Evolutionary conservation across 495 filamentous ascomycete species (phyloP), one percentile per base, ranked within the genome.

Genomic region (Aspergillus sparsus): DNA sequence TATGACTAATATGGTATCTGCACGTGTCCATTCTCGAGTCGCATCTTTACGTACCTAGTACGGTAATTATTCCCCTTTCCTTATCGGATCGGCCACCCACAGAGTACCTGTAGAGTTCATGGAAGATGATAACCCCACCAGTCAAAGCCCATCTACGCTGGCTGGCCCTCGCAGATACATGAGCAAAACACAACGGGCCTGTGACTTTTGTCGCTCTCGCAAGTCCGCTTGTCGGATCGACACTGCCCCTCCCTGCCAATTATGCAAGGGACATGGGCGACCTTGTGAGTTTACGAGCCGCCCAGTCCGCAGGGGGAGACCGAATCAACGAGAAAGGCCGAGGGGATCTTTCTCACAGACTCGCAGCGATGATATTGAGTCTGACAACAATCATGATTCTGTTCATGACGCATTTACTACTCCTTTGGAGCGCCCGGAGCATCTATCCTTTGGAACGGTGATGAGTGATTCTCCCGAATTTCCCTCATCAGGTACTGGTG

Each of bases 121-220:
- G 44, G 44, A 21, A 1, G 16, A 16, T 16, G 13, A 8, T 15
- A 16, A 16, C 1, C 16, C 4, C 10, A 21, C 44, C n/a, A n/a
- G 6, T 1, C 16, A 7, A 7, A 10, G 31, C 53, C 34, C n/a
- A 12, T 42, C 37, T 41, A n/a, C 35, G 13, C 11, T 21, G 35
- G 13, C 35, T 32, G 53, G 37, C 3, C 53, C 35, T 21, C 16
- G 53, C 13, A 42, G 15, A 37, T 55, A 55, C 36, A 55, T 55
- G 53, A 55, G 53, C 53, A 55, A 55, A 18, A 31, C 53, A 21
- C 53, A 55, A 31, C 53, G 53, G 7, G 53, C 53, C 12, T 55
- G 53, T 37, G 53, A 55, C 16, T 12, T 41, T 27, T 55, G 53
- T 31, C 53, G 53, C 7, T 41, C 36, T 5, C 53, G 53, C 6